Evolutionary conservation across 768 basidiomycete genomes (phyloP), one percentile per base, ranked within the genome.

Genomic region (Galerina marginata): DNA sequence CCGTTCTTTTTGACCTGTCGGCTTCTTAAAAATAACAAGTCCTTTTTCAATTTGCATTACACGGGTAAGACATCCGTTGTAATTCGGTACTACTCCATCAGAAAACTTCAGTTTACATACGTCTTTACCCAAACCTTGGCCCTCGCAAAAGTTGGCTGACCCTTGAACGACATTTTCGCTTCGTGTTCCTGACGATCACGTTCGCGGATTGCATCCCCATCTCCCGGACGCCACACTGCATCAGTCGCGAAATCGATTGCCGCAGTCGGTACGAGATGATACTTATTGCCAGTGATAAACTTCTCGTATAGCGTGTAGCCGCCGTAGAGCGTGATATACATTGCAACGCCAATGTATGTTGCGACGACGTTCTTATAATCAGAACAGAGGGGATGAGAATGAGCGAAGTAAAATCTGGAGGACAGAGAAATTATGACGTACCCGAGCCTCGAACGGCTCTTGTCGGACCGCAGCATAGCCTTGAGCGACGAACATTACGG

Each of bases 231-330:
- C 85, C 85, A 86, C 39, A 81, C 82, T 1, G 84, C 84, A 59
- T 83, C 79, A 4, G 80, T 85, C n/a, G 78, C 77, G 33, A 86
- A 72, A 70, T 87, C 84, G 14, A 82, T 77, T 37, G 81, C 73
- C 4, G 64, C 49, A 10, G 76, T 60, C 7, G 79, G 81, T 6
- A 86, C 75, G 49, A 84, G 72, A 65, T 81, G 78, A 23, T 20
- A 56, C 50, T 38, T 67, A 65, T 33, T 61, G 66, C 25, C 66
- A 63, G 4, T 75, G 67, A 62, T 55, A 51, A 74, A 59, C 39
- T 76, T 67, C 60, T 81, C 80, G 60, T 79, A 83, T 9, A 74
- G 20, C 9, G 73, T 69, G 55, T 83, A 84, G 0, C 82, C 81
- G 15, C 61, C 52, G 59, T 84, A 85, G 37, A 85, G 74, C 10